Conservation (phyloP, 2,329 filamentous ascomycete genomes). For the Aspergillus texensis region DNA sequence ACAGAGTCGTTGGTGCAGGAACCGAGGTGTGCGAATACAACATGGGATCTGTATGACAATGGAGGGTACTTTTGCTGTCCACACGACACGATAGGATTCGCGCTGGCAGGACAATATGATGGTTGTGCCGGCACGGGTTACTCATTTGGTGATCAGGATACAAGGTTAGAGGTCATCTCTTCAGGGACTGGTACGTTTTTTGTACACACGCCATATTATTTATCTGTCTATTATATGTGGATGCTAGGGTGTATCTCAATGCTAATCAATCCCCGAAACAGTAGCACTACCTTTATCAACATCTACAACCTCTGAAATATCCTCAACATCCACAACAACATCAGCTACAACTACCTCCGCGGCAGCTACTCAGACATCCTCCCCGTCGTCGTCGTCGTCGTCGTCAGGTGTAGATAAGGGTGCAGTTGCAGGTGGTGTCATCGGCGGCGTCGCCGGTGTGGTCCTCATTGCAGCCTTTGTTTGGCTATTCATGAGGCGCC, state of each 20-base stretch:
- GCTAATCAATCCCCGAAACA: background rate
- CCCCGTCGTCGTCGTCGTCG: background rate
- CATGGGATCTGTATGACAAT: conserved; percentile 13
- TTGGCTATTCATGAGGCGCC: conserved; percentile 3
- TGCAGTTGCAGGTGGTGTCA: conserved; percentile 6
- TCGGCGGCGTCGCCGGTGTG: conserved; percentile 5
- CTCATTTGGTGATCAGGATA: background rate
- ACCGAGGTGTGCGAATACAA: conserved; percentile 7
- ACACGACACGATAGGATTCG: conserved; percentile 7
- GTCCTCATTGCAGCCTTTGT: conserved; percentile 2
- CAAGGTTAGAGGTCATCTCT: background rate
- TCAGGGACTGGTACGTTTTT: background rate
- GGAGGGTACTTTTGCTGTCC: conserved; percentile 9
- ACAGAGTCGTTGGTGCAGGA: conserved; percentile 1
- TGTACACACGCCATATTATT: background rate
- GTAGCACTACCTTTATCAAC: background rate
- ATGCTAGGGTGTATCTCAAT: background rate
- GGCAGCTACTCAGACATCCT: background rate
- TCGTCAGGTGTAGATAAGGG: background rate
- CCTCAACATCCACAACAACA: background rate
- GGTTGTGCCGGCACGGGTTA: conserved; percentile 7
- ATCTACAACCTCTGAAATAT: background rate
- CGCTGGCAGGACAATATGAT: background rate
- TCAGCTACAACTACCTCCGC: background rate
- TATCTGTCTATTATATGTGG: background rate